phyloP scores from a whole-genome alignment of 805 yeast species.

The Cyberlindnera suaveolens region DNA sequence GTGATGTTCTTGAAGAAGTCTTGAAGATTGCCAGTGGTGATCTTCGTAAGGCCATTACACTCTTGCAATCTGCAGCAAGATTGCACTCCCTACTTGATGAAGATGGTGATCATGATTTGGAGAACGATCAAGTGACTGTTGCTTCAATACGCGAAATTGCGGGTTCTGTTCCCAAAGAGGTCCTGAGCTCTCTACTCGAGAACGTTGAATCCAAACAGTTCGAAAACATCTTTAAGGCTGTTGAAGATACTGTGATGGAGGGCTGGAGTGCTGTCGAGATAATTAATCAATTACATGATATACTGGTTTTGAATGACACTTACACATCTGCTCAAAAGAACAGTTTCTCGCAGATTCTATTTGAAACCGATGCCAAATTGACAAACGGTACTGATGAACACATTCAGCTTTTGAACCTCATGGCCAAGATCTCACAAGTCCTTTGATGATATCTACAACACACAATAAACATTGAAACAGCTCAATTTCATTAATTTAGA shows the following conservation, averaged over 20 bases:
- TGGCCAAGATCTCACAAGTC: slow-evolving; percentile 42
- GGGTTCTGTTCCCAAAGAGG: slow-evolving; percentile 57
- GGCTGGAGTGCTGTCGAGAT: slow-evolving; percentile 82
- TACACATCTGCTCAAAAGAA: slow-evolving; percentile 53
- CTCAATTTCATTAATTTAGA: too few relatives aligned
- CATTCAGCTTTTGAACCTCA: slow-evolving; percentile 66
- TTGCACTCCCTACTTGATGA: slow-evolving; percentile 28
- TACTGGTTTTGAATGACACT: slow-evolving; percentile 48
- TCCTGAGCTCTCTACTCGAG: slow-evolving; percentile 36
- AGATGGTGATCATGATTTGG: slow-evolving; percentile 32
- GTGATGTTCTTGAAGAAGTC: slow-evolving; percentile 54
- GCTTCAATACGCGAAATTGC: slow-evolving; percentile 61
- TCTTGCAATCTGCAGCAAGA: slow-evolving; percentile 77
- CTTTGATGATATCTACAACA: slow-evolving; percentile 4
- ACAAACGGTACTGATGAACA: slow-evolving; percentile 88
- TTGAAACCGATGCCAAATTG: slow-evolving; percentile 68
- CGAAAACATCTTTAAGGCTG: slow-evolving; percentile 31
- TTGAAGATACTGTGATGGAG: slow-evolving; percentile 47
- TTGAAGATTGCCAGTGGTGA: slow-evolving; percentile 81
- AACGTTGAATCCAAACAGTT: slow-evolving; percentile 30
- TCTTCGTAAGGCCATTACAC: slow-evolving; percentile 86
- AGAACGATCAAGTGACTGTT: slow-evolving; percentile 33
- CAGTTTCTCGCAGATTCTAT: slow-evolving; percentile 54
- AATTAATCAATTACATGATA: slow-evolving; percentile 65
- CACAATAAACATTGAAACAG: neutral